Evolutionary conservation across 768 basidiomycete species (phyloP).

Genomic region (Psilocybe sp.): DNA sequence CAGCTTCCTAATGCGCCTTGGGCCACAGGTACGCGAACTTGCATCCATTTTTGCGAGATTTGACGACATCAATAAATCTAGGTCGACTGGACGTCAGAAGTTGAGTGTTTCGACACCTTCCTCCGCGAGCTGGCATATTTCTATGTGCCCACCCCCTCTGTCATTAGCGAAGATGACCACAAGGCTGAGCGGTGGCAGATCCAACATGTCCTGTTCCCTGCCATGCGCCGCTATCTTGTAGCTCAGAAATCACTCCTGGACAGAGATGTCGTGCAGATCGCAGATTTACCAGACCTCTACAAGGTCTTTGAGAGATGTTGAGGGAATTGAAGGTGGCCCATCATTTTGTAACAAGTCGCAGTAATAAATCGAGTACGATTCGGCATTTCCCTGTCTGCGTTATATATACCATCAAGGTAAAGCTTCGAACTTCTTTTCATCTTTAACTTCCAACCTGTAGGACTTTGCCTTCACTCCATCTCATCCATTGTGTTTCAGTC

Average conservation of each 20-base stretch:
- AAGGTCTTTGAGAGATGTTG: conserved; percentile 93
- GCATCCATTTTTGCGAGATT: neutral
- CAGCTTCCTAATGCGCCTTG: conserved; percentile 84
- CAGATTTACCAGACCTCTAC: conserved; percentile 88
- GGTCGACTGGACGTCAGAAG: conserved; percentile 88
- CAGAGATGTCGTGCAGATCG: conserved; percentile 80
- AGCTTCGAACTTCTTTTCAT: no score
- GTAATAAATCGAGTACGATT: no score
- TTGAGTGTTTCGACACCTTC: conserved; percentile 82
- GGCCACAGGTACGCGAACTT: conserved; percentile 65
- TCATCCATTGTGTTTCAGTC: no score
- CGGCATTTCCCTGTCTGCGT: no score
- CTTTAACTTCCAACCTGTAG: no score
- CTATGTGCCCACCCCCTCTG: conserved; percentile 66
- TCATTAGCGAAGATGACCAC: conserved; percentile 32
- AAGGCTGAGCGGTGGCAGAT: conserved; percentile 81
- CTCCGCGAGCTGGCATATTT: conserved; percentile 90
- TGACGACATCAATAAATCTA: conserved; percentile 23
- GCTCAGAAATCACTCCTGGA: conserved; percentile 68
- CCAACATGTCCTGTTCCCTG: conserved; percentile 87
- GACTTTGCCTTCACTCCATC: no score
- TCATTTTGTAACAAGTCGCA: conserved; percentile 6
- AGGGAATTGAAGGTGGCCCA: conserved; percentile 9
- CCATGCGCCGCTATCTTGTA: conserved; percentile 71
- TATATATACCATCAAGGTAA: no score